Conservation (phyloP, 2,329 filamentous ascomycete genomes). For the Colletotrichum sp. region DNA sequence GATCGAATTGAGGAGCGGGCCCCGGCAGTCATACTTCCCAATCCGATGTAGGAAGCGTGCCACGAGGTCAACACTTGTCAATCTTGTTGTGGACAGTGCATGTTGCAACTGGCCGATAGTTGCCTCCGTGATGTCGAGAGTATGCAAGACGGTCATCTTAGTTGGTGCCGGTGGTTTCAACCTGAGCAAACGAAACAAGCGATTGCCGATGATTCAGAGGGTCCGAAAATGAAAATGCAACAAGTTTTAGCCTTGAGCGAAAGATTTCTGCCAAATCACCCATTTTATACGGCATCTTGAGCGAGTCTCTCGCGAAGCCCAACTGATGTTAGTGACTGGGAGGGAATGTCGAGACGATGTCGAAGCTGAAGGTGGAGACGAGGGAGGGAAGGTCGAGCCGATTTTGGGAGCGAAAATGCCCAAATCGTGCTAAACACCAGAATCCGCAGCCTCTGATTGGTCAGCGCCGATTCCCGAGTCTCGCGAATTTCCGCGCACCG, state of each 20-base stretch:
- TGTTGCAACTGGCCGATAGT: conserved; percentile 27
- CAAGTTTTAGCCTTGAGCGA: fast-evolving
- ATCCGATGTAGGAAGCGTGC: conserved; percentile 30
- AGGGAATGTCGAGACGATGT: background rate
- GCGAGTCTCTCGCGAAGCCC: background rate
- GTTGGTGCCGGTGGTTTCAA: background rate
- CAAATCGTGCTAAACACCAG: background rate
- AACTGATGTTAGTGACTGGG: background rate
- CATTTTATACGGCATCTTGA: background rate
- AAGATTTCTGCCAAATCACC: background rate
- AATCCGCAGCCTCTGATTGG: background rate
- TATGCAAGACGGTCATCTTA: background rate
- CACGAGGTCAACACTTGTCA: conserved; percentile 32
- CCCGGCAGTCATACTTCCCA: conserved; percentile 28
- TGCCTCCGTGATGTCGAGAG: conserved; percentile 28
- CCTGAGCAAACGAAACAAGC: background rate
- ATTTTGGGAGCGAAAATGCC: background rate
- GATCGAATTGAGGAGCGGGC: conserved; percentile 29
- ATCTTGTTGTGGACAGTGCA: conserved; percentile 15
- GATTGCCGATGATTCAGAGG: background rate
- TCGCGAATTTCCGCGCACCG: background rate
- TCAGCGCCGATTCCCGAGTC: background rate
- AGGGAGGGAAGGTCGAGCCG: background rate
- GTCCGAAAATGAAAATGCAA: background rate
- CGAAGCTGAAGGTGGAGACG: background rate